Evolutionary conservation across 2,329 filamentous ascomycete genomes (phyloP), one percentile per base, ranked within the genome.

Genomic region (Myrmaecium sp.): DNA sequence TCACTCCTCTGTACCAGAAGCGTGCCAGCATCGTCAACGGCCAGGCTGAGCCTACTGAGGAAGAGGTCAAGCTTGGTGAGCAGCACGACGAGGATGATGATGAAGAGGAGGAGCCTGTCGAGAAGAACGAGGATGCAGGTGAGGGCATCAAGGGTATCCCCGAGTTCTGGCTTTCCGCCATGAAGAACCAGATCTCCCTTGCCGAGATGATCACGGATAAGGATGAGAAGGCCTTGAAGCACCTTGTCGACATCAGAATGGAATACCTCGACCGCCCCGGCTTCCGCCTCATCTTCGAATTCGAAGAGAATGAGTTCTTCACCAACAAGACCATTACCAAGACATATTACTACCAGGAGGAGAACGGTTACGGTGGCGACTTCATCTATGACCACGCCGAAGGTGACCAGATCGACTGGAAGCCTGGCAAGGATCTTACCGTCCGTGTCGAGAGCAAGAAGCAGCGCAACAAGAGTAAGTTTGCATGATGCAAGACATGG

Each of bases 321-420:
- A 78, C 73, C 55, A 95, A 98, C 70, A 94, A 92, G 67, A 80
- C 69, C 42, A 73, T 98, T 55, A 83, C 81, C 49, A 98, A 98
- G 71, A 94, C 86, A 32, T 98, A 98, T 62, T 95, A 74, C 64
- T 98, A 98, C 62, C 86, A 94, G 60, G 91, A 89, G 50, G 89
- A 98, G 69, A 94, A 78, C 45, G 89, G 89, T 32, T 98, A 98
- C 47, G 89, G 86, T 41, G 91, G 89, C 41, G 91, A 98, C 56
- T 98, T 95, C 61, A 95, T 98, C 57, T 98, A 98, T 53, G 89
- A 98, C 53, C 89, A 98, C 51, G 89, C 91, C 31, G 86, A 98
- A 55, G 89, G 91, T 38, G 81, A 93, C 54, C 89, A 92, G 67
- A 92, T 98, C 46, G 77, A 94, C 43, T 98, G 89, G 89, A 89